These are phyloP conservation scores for Royoungia palumana DNA, from an alignment of 768 basidiomycete species.

Conservation along the genomic window DNA sequence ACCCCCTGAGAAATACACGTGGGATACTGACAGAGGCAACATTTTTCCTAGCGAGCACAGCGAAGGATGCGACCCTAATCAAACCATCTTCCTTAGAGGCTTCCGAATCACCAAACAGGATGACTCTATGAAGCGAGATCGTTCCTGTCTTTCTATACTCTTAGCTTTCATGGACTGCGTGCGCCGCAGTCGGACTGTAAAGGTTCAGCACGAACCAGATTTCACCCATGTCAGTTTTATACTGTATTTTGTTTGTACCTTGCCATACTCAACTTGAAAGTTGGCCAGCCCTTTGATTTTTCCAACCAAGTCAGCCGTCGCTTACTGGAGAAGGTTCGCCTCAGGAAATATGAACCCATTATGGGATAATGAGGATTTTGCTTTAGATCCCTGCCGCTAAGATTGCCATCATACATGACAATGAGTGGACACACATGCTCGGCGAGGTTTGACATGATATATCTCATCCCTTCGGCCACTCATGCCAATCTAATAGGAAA, in stretches of 20 bases:
- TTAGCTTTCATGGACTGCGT: no score
- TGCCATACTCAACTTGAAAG: no score
- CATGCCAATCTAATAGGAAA: not conserved
- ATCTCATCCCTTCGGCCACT: not conserved
- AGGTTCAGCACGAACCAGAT: no score
- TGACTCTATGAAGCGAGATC: no score
- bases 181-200: no score
- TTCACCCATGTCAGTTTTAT: no score
- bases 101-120: constrained; percentile 9
- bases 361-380: not conserved
- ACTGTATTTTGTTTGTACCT: no score
- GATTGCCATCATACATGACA: constrained; percentile 10
- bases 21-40: no score
- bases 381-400: not conserved
- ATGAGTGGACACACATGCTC: constrained; percentile 9
- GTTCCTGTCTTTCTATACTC: no score
- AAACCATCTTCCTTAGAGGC: constrained; percentile 9
- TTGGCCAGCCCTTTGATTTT: no score
- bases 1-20: no score
- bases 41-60: no score
- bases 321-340: constrained; percentile 6
- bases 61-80: not conserved
- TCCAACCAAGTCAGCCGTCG: not conserved
- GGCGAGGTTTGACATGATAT: not conserved
- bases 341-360: accelerated